phyloP scores from a whole-genome alignment of 1,139 yeast genomes.

The Taphrina pruni region DNA sequence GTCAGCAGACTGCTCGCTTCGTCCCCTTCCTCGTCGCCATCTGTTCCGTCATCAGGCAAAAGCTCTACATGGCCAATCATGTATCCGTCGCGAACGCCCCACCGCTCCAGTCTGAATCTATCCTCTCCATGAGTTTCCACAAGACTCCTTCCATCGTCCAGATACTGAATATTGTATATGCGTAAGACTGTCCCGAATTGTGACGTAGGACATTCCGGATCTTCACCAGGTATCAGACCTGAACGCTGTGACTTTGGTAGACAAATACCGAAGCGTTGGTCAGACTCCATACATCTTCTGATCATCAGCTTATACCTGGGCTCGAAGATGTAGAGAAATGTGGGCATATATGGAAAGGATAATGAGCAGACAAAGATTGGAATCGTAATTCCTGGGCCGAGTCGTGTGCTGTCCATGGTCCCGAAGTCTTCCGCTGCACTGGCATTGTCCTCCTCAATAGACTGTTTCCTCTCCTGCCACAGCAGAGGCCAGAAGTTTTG shows the following conservation, averaged over 20 bases:
- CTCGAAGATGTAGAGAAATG: constrained; percentile 43
- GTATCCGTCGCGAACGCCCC: constrained; percentile 40
- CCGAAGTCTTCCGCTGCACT: constrained; percentile 32
- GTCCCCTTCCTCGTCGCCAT: constrained; percentile 27
- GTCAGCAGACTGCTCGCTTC: constrained; percentile 25
- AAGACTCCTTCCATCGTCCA: constrained; percentile 39
- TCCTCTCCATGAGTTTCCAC: constrained; percentile 40
- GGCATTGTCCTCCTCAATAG: constrained; percentile 37
- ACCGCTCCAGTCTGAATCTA: constrained; percentile 35
- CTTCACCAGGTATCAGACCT: constrained; percentile 26
- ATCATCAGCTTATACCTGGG: constrained; percentile 44
- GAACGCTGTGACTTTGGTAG: constrained; percentile 16
- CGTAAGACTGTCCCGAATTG: constrained; percentile 38
- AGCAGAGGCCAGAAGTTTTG: constrained; percentile 31
- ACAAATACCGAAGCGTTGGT: constrained; percentile 40
- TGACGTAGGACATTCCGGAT: constrained; percentile 33
- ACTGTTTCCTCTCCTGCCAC: constrained; percentile 30
- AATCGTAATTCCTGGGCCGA: constrained; percentile 40
- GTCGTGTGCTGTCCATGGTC: constrained; percentile 32
- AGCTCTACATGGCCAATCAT: constrained; percentile 35
- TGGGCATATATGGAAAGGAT: constrained; percentile 43
- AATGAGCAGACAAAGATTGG: constrained; percentile 43
- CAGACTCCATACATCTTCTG: constrained; percentile 39
- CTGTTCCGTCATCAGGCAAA: constrained; percentile 38
- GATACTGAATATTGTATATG: constrained; percentile 32